These are phyloP conservation scores for Coelastrella sp. DNA, from an alignment of 139 green algal genomes.

Conservation along the genomic window DNA sequence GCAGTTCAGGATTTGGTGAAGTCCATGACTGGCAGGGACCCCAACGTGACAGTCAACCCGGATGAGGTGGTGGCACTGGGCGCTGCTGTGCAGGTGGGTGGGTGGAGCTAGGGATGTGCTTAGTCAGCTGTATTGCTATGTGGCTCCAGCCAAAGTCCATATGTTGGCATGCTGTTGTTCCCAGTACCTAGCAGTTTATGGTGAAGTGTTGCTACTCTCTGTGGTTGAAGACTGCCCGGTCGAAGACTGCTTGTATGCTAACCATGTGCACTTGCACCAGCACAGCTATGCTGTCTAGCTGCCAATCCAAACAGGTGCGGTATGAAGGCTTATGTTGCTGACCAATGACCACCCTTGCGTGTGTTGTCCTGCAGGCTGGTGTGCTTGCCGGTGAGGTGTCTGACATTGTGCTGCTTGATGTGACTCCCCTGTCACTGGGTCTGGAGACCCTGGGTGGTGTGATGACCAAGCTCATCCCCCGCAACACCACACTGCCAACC, in stretches of 20 bases:
- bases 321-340: not conserved
- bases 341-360: not conserved
- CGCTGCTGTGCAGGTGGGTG: conserved; percentile 91
- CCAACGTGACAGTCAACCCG: conserved; percentile 98
- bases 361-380: conserved; percentile 45
- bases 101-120: not conserved
- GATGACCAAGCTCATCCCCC: conserved; percentile 97
- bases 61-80: conserved; percentile 99
- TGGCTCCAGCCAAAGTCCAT: not conserved
- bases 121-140: not conserved
- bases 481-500: conserved; percentile 98
- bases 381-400: conserved; percentile 80
- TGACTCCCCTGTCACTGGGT: conserved; percentile 96
- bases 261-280: too few species aligned
- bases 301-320: not conserved
- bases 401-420: conserved; percentile 99
- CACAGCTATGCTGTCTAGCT: not conserved
- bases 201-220: too few species aligned
- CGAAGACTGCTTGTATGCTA: too few species aligned
- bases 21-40: conserved; percentile 92
- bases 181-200: too few species aligned
- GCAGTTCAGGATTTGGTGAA: conserved; percentile 94
- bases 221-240: too few species aligned
- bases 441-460: conserved; percentile 98
- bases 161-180: not conserved